These are phyloP conservation scores for Scutellaria galericulata DNA, from an alignment of 257 asterid species.

Conservation along the genomic window DNA sequence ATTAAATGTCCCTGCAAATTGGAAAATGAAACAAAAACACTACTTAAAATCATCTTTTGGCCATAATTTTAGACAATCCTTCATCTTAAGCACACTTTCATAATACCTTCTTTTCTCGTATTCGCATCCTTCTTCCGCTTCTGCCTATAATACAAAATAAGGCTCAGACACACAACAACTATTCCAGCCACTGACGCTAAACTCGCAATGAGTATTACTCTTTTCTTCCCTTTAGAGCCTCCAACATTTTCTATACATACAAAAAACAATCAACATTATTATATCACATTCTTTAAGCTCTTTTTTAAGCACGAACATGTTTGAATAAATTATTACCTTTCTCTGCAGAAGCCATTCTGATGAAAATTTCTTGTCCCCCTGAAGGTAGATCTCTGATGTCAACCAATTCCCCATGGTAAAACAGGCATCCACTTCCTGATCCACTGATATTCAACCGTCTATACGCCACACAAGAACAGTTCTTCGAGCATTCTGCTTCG, in stretches of 20 bases:
- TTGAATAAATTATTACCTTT: background rate
- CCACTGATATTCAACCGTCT: slow-evolving; percentile 19
- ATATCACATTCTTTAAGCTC: too few species aligned
- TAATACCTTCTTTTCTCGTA: background rate
- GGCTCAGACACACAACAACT: background rate
- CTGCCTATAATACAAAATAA: background rate
- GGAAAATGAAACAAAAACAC: background rate
- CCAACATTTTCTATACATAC: background rate
- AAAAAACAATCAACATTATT: background rate
- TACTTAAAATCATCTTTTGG: too few species aligned
- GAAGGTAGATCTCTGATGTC: background rate
- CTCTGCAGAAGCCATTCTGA: slow-evolving; percentile 19
- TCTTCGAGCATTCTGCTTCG: background rate
- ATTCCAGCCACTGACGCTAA: background rate
- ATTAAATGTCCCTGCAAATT: background rate
- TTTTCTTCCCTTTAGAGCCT: slow-evolving; percentile 3
- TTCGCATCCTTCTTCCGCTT: slow-evolving; percentile 7
- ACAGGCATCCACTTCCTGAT: slow-evolving; percentile 16
- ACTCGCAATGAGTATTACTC: background rate
- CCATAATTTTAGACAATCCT: too few species aligned
- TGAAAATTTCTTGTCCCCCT: slow-evolving; percentile 7
- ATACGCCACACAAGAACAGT: slow-evolving; percentile 17
- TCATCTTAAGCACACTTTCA: too few species aligned
- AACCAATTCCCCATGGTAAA: slow-evolving; percentile 5
- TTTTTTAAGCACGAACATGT: too few species aligned